Base-by-base conservation (phyloP, 805 yeast species). In the Wickerhamomyces rabaulensis region DNA sequence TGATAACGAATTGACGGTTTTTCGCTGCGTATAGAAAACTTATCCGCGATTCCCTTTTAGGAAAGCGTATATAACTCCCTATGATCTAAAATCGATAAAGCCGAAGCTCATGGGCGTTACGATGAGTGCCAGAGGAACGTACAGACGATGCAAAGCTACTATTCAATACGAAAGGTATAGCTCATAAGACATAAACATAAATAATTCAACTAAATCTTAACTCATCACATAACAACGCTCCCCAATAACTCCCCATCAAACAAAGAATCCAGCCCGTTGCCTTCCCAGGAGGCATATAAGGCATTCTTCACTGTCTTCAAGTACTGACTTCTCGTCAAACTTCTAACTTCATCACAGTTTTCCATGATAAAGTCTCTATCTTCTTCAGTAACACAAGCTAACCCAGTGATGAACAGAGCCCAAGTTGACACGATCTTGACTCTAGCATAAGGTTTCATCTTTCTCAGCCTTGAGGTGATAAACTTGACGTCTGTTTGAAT, bases 321-420 rank as follows among this genome's bases (percentile, higher is more conserved):
- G 31, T 46, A 44, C 16, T 52, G 43, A 6, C 53, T 47, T 37
- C 53, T 58, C 4, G 46, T 43, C 3, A 50, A 44, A 29, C 45
- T 48, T 3, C 52, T 52, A 39, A 50, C 43, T 7, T 46, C 48
- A 20, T 45, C 39, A 26, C 49, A 46, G 6, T 49, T 48, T 4
- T 47, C 41, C 16, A 46, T 20, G 1, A 58, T 45, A 5, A 43
- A 9, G 1, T 42, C 48, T 23, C 48, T 44, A 25, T 58, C 50
- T 1, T 45, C 43, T 2, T 45, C 36, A 4, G 42, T 37, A 2
- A 44, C 20, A 29, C 53, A 44, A 9, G 45, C 50, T 0, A 51
- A 36, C 1, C 62, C 62, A 15, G 51, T 36, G 9, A 57, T 47
- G 17, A 57, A 43, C 37, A 53, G 23, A 3, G 59, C 47, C 54